Base-by-base conservation (phyloP, 2,329 filamentous ascomycete species). In the Xylaria sp. region DNA sequence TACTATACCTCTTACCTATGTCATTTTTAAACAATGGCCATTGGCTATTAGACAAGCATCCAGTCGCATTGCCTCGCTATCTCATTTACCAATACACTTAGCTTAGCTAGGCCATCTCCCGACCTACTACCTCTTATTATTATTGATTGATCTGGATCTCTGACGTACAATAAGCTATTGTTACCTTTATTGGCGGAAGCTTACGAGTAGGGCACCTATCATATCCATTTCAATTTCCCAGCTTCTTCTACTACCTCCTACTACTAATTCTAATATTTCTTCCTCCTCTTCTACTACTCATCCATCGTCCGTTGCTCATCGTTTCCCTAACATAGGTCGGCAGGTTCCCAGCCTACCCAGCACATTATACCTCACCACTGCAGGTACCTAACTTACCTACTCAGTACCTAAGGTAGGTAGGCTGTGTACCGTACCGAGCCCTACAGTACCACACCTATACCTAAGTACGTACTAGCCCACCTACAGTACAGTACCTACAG, bases 361-460 rank as follows among this genome's bases (percentile, higher is more conserved):
- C 58, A 35, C 58, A 32, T 60, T 37, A 51, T 44, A 61, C 59
- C 44, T 51, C 47, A 60, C n/a, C 58, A 12, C n/a, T 44, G n/a
- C 42, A 16, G 42, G 42, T 44, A n/a, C 42, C 42, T 12, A 48
- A 44, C 16, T 16, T 44, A n/a, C 16, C 13, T 42, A 16, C 16
- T 9, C 32, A 9, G 32, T 18, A 42, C 40, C 13, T 13, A 42
- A 42, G 5, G 16, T 35, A 35, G 8, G 32, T 35, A 35, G 32
- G 8, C 32, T 9, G 32, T 35, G 32, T 35, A 35, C 32, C 32
- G 32, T 10, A 35, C 6, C 32, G 32, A 35, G 32, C 32, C 32
- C 32, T 35, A 35, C 32, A 35, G 32, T 35, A 35, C 5, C 32
- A 10, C 8, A 10, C 32, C 16, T n/a, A 32, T 60, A n/a, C n/a